These are phyloP conservation scores for Insectozyma bohioensis DNA, from an alignment of 1,139 yeast species.

Conservation along the genomic window DNA sequence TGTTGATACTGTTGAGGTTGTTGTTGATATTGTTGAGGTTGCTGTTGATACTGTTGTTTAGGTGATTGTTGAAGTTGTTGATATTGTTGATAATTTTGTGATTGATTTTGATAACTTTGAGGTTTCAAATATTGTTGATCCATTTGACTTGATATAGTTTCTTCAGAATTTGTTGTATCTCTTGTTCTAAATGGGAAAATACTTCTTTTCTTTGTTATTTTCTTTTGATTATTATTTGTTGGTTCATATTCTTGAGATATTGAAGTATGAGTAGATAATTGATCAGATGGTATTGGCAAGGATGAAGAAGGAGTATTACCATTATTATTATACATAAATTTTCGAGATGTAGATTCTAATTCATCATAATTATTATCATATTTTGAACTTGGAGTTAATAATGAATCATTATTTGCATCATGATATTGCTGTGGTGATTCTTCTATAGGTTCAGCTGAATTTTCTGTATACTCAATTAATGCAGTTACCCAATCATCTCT, in stretches of 20 bases:
- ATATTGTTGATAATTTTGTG: no score
- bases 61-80: conserved; percentile 1
- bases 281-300: conserved; percentile 17
- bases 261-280: conserved; percentile 13
- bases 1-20: background rate
- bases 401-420: conserved; percentile 10
- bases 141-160: no score
- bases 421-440: conserved; percentile 13
- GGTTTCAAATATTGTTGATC: no score
- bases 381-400: conserved; percentile 14
- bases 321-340: conserved; percentile 6
- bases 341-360: conserved; percentile 11
- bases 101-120: no score
- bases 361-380: conserved; percentile 20
- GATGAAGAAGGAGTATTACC: conserved; percentile 5
- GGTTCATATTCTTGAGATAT: conserved; percentile 21
- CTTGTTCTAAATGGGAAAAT: conserved; percentile 57
- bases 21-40: background rate
- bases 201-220: conserved; percentile 52
- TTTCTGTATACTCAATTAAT: conserved; percentile 45
- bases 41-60: no score
- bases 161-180: conserved; percentile 4
- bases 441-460: conserved; percentile 10
- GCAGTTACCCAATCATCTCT: conserved; percentile 77
- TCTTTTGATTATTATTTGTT: no score